Conservation (phyloP, 176 grass and related monocot genomes). For the Zea mays region DNA sequence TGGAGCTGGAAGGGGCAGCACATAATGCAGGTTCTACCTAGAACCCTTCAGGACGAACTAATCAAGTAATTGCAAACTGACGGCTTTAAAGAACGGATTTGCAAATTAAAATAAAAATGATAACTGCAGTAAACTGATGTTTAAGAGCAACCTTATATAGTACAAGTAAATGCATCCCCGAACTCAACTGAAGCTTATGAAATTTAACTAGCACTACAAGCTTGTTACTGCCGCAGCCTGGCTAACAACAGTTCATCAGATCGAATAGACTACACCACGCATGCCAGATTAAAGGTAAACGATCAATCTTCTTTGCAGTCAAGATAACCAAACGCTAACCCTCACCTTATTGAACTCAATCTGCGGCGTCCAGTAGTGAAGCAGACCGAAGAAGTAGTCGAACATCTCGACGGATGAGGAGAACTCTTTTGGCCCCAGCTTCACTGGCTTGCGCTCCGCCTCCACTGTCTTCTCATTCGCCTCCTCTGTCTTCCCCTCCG, state of each 20-base stretch:
- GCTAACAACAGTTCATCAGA: background rate
- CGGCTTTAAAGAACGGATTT: background rate
- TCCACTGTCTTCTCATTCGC: background rate
- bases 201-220: background rate
- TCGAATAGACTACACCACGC: background rate
- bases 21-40: background rate
- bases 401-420: constrained; percentile 72
- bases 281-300: background rate
- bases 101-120: background rate
- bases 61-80: background rate
- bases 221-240: background rate
- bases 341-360: constrained; percentile 78
- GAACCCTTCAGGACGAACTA: background rate
- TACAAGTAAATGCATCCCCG: background rate
- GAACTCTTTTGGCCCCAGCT: constrained; percentile 84
- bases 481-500: constrained; percentile 11
- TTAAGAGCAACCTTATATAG: constrained; percentile 1
- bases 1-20: background rate
- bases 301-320: background rate
- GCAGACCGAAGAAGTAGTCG: constrained; percentile 69
- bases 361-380: constrained; percentile 68
- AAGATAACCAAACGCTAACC: constrained; percentile 14
- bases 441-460: constrained; percentile 46
- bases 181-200: background rate
- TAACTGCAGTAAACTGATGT: background rate